Conservation (phyloP, 441 rosid species). For the Populus hybrid region DNA sequence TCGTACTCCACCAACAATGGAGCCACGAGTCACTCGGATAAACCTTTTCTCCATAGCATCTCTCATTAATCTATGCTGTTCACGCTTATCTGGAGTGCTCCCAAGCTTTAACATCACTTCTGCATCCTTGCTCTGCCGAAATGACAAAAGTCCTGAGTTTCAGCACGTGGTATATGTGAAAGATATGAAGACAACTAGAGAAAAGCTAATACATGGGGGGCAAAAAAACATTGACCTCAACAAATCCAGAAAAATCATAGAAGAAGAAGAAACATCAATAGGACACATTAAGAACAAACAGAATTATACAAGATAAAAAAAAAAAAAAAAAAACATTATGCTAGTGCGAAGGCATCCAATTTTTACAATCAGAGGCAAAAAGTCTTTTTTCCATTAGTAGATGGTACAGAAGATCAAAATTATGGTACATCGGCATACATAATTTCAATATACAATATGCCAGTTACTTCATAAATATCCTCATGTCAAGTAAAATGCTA, state of each 20-base stretch:
- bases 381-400: background rate
- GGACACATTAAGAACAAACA: background rate
- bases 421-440: background rate
- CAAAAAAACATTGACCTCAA: background rate
- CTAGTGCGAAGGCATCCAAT: background rate
- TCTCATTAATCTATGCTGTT: conserved; percentile 81
- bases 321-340: background rate
- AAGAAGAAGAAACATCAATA: background rate
- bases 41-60: conserved; percentile 98
- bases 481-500: background rate
- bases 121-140: conserved; percentile 86
- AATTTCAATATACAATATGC: too few species aligned
- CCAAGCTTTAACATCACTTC: conserved; percentile 97
- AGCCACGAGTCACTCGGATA: conserved; percentile 80
- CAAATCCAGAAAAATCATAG: background rate
- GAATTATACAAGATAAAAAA: background rate
- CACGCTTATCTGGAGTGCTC: conserved; percentile 87
- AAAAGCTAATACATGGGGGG: background rate
- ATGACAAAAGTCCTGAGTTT: background rate
- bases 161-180: background rate
- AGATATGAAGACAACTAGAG: background rate
- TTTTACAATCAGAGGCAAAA: background rate
- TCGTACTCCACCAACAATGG: conserved; percentile 85
- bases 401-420: background rate
- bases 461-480: too few species aligned